Conservation (phyloP, 192 early-diverging fungal genomes). For the Coemansia sp. region DNA sequence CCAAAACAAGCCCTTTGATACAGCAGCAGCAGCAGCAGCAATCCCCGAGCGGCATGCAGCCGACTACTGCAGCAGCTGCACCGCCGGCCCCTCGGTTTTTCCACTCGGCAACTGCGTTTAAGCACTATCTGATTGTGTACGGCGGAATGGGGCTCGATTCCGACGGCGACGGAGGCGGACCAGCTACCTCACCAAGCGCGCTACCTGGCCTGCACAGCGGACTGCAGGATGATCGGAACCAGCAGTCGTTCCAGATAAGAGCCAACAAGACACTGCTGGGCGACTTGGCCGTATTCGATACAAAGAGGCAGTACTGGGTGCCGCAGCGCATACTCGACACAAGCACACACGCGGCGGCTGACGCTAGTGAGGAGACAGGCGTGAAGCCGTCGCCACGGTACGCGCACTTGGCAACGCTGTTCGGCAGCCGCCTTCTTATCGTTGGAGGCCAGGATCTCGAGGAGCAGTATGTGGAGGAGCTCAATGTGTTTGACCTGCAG, state of each 20-base stretch:
- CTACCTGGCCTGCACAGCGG: constrained; percentile 4
- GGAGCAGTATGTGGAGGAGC: constrained; percentile 75
- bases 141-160: constrained; percentile 74
- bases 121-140: constrained; percentile 67
- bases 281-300: constrained; percentile 68
- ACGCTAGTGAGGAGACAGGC: not conserved
- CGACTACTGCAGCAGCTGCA: not conserved
- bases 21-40: not conserved
- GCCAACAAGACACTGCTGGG: constrained; percentile 66
- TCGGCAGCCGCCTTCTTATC: constrained; percentile 64
- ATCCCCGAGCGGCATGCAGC: not conserved
- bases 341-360: constrained; percentile 36
- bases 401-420: constrained; percentile 70
- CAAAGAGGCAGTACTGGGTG: constrained; percentile 58
- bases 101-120: constrained; percentile 71
- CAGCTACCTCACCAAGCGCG: not conserved
- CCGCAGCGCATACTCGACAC: constrained; percentile 22
- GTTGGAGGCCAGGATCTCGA: constrained; percentile 78
- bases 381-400: constrained; percentile 66
- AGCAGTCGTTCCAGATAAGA: constrained; percentile 55
- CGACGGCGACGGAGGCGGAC: constrained; percentile 19
- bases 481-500: constrained; percentile 75
- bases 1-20: not conserved
- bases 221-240: constrained; percentile 43
- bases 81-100: constrained; percentile 64